Evolutionary conservation across 108 stramenopile genomes (phyloP).

Genomic region (Skeletonema tropicum): DNA sequence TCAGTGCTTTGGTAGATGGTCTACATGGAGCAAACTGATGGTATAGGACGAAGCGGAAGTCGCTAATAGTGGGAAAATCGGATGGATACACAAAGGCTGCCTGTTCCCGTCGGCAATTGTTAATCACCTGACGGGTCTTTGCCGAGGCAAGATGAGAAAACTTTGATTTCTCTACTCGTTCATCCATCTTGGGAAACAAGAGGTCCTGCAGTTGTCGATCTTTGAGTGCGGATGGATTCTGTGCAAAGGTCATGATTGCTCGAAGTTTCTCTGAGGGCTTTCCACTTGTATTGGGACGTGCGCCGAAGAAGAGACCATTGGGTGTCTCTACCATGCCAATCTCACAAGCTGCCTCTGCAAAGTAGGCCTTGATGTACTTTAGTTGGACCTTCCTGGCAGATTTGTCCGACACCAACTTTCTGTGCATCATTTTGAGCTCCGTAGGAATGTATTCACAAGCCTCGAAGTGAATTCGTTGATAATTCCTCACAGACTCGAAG

Average conservation of each 20-base stretch:
- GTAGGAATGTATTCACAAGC: background rate
- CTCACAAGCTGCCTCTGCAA: conserved; percentile 17
- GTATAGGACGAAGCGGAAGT: conserved; percentile 12
- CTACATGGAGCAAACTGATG: conserved; percentile 13
- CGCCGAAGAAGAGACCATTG: conserved; percentile 22
- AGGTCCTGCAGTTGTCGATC: background rate
- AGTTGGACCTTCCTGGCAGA: background rate
- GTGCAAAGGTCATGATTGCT: conserved; percentile 5
- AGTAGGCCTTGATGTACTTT: conserved; percentile 16
- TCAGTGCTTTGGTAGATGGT: background rate
- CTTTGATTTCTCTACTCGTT: background rate
- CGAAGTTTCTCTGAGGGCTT: conserved; percentile 11
- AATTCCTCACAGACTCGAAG: conserved; percentile 3
- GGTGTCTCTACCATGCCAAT: conserved; percentile 19
- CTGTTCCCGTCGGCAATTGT: background rate
- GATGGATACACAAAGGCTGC: conserved; percentile 7
- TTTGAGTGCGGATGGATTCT: background rate
- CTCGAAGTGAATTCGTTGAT: background rate
- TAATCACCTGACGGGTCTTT: conserved; percentile 11
- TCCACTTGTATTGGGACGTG: conserved; percentile 8
- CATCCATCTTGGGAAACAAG: conserved; percentile 2
- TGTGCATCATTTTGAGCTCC: background rate
- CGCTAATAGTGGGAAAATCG: conserved; percentile 15
- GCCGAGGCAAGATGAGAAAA: conserved; percentile 9
- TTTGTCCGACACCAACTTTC: background rate